Evolutionary conservation across 441 rosid species (phyloP).

Genomic region (Jatropha multifida): DNA sequence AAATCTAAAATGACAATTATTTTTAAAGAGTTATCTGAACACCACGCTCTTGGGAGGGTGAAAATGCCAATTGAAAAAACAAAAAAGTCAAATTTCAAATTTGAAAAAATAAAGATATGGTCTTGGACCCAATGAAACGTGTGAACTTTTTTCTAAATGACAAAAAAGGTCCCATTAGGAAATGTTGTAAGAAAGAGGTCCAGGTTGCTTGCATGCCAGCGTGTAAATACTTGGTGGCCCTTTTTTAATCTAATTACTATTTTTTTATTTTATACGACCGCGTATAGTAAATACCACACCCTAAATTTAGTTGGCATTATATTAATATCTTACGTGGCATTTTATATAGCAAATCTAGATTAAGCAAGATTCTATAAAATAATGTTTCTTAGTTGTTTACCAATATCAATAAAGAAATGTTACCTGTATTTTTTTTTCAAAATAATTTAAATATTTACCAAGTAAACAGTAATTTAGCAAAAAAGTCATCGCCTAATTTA

Average conservation of each 20-base stretch:
- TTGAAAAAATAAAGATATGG: not conserved
- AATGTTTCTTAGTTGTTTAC: constrained; percentile 19
- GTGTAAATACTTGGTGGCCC: constrained; percentile 2
- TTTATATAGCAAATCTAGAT: constrained; percentile 9
- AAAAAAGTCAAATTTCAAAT: not conserved
- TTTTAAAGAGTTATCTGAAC: too few species aligned
- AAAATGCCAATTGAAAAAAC: not conserved
- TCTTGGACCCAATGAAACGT: not conserved
- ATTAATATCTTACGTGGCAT: not conserved
- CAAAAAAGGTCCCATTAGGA: not conserved
- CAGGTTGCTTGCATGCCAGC: constrained; percentile 17
- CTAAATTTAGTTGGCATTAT: constrained; percentile 1
- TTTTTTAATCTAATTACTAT: not conserved
- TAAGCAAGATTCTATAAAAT: not conserved
- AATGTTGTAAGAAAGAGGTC: constrained; percentile 1
- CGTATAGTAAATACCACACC: not conserved
- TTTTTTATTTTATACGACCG: too few species aligned
- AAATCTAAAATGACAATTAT: too few species aligned
- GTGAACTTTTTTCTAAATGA: not conserved
- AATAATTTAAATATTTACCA: constrained; percentile 17
- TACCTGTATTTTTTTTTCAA: constrained; percentile 6
- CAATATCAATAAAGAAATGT: not conserved
- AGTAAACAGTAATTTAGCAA: not conserved
- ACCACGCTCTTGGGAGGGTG: too few species aligned
- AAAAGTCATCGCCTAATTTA: not conserved